Conservation (phyloP, 441 rosid genomes). For the Erodium trifolium region DNA sequence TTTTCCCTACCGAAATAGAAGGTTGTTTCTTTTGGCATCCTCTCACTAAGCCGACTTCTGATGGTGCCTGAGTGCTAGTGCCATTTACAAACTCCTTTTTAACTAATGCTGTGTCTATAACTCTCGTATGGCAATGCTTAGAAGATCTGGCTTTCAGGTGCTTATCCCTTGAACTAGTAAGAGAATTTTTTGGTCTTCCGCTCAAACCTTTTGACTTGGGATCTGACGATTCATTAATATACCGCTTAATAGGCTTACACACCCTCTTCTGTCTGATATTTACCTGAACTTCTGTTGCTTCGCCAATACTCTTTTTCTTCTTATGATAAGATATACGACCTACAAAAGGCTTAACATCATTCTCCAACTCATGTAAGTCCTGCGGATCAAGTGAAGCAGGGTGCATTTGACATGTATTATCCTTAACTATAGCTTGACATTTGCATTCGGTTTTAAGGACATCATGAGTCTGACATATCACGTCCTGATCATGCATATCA, state of each 20-base stretch:
- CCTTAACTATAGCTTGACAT: constrained; percentile 18
- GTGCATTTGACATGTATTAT: constrained; percentile 12
- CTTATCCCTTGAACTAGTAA: constrained; percentile 25
- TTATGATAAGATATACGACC: constrained; percentile 31
- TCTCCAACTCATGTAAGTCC: constrained; percentile 32
- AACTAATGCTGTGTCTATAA: constrained; percentile 2
- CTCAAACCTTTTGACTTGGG: constrained; percentile 20
- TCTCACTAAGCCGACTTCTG: constrained; percentile 32
- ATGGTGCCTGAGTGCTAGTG: constrained; percentile 23
- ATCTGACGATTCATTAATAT: constrained; percentile 43
- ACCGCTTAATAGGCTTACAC: constrained; percentile 44
- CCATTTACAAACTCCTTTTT: constrained; percentile 23
- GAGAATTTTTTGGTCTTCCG: constrained; percentile 19
- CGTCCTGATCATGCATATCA: not conserved
- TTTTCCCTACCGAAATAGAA: constrained; percentile 30
- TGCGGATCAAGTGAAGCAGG: constrained; percentile 20
- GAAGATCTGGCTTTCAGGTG: constrained; percentile 24
- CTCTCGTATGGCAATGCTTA: constrained; percentile 13
- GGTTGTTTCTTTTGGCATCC: constrained; percentile 33
- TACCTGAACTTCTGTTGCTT: constrained; percentile 18
- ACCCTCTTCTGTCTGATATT: constrained; percentile 30
- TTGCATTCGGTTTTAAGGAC: constrained; percentile 22
- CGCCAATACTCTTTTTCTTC: constrained; percentile 32
- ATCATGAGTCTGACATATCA: constrained; percentile 20
- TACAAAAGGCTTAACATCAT: constrained; percentile 40